phyloP scores from a whole-genome alignment of 352 stramenopile species.

The Phytophthora ramorum region DNA sequence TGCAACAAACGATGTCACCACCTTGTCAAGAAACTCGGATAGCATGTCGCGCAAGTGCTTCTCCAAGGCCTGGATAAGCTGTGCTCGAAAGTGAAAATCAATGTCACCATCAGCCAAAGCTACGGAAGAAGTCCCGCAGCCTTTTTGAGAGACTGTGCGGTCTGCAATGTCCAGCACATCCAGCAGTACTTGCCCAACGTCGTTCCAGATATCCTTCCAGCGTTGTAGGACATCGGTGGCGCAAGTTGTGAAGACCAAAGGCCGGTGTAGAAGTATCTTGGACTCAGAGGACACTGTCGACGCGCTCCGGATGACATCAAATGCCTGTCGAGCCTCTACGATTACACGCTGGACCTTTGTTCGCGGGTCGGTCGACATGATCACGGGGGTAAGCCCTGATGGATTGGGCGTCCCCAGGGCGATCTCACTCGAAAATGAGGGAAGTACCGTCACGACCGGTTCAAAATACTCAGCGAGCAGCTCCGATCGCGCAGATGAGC shows the following conservation, averaged over 20 bases:
- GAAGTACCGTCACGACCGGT: slow-evolving; percentile 41
- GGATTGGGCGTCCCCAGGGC: slow-evolving; percentile 9
- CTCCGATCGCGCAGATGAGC: slow-evolving; percentile 37
- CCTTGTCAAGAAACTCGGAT: slow-evolving; percentile 51
- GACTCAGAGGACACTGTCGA: slow-evolving; percentile 79
- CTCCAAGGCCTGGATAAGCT: slow-evolving; percentile 49
- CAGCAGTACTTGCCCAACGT: slow-evolving; percentile 55
- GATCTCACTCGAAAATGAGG: slow-evolving; percentile 44
- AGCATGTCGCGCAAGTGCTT: slow-evolving; percentile 59
- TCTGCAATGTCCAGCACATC: slow-evolving; percentile 46
- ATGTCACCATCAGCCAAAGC: slow-evolving; percentile 6
- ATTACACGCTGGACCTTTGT: slow-evolving; percentile 60
- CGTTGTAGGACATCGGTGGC: slow-evolving; percentile 49
- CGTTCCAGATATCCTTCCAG: slow-evolving; percentile 63
- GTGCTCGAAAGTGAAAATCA: slow-evolving; percentile 31
- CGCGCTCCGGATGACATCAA: slow-evolving; percentile 66
- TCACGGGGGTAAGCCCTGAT: neutral
- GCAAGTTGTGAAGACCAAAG: slow-evolving; percentile 58
- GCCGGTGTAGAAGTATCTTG: slow-evolving; percentile 61
- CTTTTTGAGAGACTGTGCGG: slow-evolving; percentile 16
- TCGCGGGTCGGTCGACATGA: slow-evolving; percentile 12
- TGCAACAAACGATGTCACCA: slow-evolving; percentile 53
- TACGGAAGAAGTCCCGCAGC: neutral
- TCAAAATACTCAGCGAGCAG: slow-evolving; percentile 80
- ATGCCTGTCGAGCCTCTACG: slow-evolving; percentile 52